phyloP scores from a whole-genome alignment of 2,329 filamentous ascomycete species.

The Parascedosporium putredinis region DNA sequence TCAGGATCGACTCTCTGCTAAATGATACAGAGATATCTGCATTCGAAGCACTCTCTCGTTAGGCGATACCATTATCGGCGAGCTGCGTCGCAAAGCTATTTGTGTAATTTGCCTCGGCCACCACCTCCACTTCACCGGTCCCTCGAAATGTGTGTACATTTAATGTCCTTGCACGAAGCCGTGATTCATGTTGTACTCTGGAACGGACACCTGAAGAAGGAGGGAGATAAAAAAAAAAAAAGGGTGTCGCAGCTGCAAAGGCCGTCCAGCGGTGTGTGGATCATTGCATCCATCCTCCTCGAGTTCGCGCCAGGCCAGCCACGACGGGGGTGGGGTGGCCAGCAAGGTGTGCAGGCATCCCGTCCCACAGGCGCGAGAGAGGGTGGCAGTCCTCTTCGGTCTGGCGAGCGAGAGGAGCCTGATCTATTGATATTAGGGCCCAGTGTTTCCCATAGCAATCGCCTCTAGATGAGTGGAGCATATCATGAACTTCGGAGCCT shows the following conservation, averaged over 20 bases:
- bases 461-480: too few relatives aligned
- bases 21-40: too few relatives aligned
- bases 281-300: too few relatives aligned
- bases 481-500: too few relatives aligned
- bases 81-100: background rate
- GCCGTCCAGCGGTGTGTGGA: background rate
- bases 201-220: too few relatives aligned
- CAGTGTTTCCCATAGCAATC: too few relatives aligned
- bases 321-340: background rate
- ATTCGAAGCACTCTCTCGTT: background rate
- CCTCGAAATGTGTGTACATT: background rate
- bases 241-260: background rate
- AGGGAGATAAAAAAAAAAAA: too few relatives aligned
- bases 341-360: background rate
- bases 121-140: background rate
- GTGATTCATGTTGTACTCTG: background rate
- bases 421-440: background rate
- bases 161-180: background rate
- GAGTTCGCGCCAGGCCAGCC: background rate
- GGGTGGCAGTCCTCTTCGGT: background rate
- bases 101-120: background rate
- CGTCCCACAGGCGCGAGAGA: background rate
- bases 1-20: too few relatives aligned
- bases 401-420: too few relatives aligned
- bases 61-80: background rate